These are phyloP conservation scores for Phytophthora ohioensis DNA, from an alignment of 352 stramenopile genomes.

Conservation along the genomic window DNA sequence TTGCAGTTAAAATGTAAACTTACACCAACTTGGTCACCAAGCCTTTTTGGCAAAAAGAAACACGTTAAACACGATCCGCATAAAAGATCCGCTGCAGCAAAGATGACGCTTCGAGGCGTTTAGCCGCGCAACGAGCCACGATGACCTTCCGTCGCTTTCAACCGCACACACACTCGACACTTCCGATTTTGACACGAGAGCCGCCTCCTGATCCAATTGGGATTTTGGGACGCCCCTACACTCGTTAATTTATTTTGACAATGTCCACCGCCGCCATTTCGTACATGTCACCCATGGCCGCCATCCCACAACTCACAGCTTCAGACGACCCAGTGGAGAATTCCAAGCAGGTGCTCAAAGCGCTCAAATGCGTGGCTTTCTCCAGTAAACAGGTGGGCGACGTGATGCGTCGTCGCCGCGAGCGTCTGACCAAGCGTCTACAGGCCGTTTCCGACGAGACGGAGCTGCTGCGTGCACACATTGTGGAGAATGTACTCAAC, in stretches of 20 bases:
- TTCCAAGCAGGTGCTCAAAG: constrained; percentile 71
- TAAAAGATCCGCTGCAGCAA: constrained; percentile 17
- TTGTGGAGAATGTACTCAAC: constrained; percentile 61
- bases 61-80: background rate
- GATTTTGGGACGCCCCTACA: constrained; percentile 5
- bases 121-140: background rate
- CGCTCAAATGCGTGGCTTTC: constrained; percentile 70
- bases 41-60: too few species aligned
- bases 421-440: constrained; percentile 56
- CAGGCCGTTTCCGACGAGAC: constrained; percentile 57
- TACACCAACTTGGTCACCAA: too few species aligned
- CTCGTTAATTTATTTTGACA: constrained; percentile 1
- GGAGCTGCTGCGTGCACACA: constrained; percentile 56
- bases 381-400: constrained; percentile 70
- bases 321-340: constrained; percentile 49
- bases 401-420: constrained; percentile 62
- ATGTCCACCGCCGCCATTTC: constrained; percentile 49
- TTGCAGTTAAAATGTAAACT: background rate
- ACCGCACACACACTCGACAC: constrained; percentile 1
- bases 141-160: constrained; percentile 2
- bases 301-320: constrained; percentile 34
- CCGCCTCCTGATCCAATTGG: constrained; percentile 25
- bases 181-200: constrained; percentile 19
- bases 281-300: constrained; percentile 40
- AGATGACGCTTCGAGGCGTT: constrained; percentile 17